Base-by-base conservation (phyloP, 768 basidiomycete species). In the Pleurotus tuoliensis region DNA sequence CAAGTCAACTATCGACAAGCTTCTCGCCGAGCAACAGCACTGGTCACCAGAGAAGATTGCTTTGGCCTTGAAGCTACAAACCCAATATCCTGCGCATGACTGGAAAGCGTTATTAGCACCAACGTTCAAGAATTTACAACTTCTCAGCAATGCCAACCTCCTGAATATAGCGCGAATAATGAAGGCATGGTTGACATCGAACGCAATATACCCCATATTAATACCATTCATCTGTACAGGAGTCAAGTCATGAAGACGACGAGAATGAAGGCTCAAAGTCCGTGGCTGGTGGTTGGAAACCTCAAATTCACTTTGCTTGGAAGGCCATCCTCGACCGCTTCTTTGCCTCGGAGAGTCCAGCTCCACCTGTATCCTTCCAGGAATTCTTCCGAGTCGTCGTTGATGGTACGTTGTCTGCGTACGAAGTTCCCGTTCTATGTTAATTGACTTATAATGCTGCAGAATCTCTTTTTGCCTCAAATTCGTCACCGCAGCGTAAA, bases 21-120 rank as follows among this genome's bases (percentile, higher is more conserved):
- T 92, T 24, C 88, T 87, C 63, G 71, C 69, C 7, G 79, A 81
- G 48, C 76, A 79, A 56, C 71, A 73, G 27, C 63, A 70, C 16
- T 98, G 95, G 94, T 87, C 89, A 2, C 86, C 88, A 16, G 96
- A 98, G 67, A 97, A 93, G 70, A 74, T 98, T 27, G 94, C 92
- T 2, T 61, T 97, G 59, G 80, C 84, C 0, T 63, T 97, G 45
- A 84, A 84, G 62, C 69, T 97, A 52, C 89, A 93, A 67, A 69
- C 73, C 9, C 59, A 78, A 25, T 75, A 75, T 59, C 85, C 88
- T 6, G 74, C 83, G 20, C 74, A 80, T 40, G 80, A 87, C 47
- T 97, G 92, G 91, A 78, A 80, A 58, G 68, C 72, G 20, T 66
- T 85, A 20, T 71, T 92, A 27, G 67, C 81, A 0, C 90, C 94